These are phyloP conservation scores for Pseudopyricularia javanii DNA, from an alignment of 2,329 filamentous ascomycete species.

Conservation along the genomic window DNA sequence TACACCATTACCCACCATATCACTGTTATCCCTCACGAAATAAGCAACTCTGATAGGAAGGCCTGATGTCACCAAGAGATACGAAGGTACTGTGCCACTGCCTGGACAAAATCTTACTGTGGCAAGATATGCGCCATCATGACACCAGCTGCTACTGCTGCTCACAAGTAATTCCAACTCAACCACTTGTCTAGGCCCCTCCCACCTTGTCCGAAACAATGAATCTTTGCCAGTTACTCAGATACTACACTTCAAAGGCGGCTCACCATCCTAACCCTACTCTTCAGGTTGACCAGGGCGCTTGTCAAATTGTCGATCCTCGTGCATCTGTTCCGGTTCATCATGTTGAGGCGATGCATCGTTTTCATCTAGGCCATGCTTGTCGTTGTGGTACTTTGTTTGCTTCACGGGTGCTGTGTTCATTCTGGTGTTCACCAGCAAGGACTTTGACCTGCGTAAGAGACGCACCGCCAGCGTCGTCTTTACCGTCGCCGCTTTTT, in stretches of 20 bases:
- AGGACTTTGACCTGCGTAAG: neutral
- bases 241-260: neutral
- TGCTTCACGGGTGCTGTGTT: neutral
- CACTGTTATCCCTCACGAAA: too few relatives aligned
- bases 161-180: too few relatives aligned
- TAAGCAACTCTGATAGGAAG: too few relatives aligned
- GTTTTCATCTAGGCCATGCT: neutral
- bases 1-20: too few relatives aligned
- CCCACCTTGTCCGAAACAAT: neutral
- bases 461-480: neutral
- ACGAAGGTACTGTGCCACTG: too few relatives aligned
- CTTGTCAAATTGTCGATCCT: neutral
- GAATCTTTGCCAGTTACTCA: neutral
- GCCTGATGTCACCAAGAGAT: too few relatives aligned
- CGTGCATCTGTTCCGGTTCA: neutral
- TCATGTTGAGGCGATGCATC: neutral
- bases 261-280: neutral
- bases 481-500: neutral
- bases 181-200: too few relatives aligned
- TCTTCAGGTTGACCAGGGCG: neutral
- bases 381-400: neutral
- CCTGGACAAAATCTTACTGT: too few relatives aligned
- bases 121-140: too few relatives aligned
- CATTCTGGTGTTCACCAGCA: neutral
- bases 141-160: too few relatives aligned